Conservation (phyloP, 495 filamentous ascomycete genomes). For the Aspergillus funiculosus region DNA sequence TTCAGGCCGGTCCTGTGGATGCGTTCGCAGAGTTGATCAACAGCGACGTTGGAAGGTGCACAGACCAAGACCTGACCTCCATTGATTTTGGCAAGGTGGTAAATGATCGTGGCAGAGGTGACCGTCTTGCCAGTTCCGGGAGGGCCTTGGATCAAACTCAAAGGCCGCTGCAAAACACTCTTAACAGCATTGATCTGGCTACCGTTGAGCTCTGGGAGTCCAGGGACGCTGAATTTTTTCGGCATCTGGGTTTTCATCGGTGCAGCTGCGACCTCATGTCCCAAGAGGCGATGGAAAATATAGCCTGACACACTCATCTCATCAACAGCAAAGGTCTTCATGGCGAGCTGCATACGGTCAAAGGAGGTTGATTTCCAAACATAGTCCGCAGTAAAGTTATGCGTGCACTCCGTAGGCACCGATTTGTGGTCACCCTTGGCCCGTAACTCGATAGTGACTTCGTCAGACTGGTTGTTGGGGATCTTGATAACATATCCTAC, state of each 20-base stretch:
- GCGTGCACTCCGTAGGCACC: conserved; percentile 94
- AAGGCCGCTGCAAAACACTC: conserved; percentile 84
- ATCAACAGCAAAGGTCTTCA: conserved; percentile 98
- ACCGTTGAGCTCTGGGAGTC: conserved; percentile 89
- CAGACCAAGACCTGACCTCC: conserved; percentile 94
- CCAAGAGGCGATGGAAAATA: conserved; percentile 95
- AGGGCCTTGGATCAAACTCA: conserved; percentile 94
- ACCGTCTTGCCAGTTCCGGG: conserved; percentile 98
- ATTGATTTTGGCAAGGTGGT: conserved; percentile 92
- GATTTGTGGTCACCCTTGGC: conserved; percentile 88
- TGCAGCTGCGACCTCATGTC: conserved; percentile 90
- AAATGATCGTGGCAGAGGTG: conserved; percentile 98
- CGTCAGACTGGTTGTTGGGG: conserved; percentile 97
- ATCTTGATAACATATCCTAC: conserved; percentile 99
- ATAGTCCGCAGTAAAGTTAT: conserved; percentile 97
- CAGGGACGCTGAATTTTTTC: conserved; percentile 93
- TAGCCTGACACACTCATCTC: conserved; percentile 98
- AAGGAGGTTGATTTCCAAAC: conserved; percentile 99
- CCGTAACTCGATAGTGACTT: conserved; percentile 91
- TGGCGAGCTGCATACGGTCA: conserved; percentile 97
- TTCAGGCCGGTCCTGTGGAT: conserved; percentile 94
- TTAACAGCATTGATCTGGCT: conserved; percentile 97
- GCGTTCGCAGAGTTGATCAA: conserved; percentile 96
- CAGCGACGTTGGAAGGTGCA: conserved; percentile 96
- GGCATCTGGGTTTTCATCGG: conserved; percentile 97